Conservation (phyloP, 2,329 filamentous ascomycete genomes). For the Alternaria infectoria region DNA sequence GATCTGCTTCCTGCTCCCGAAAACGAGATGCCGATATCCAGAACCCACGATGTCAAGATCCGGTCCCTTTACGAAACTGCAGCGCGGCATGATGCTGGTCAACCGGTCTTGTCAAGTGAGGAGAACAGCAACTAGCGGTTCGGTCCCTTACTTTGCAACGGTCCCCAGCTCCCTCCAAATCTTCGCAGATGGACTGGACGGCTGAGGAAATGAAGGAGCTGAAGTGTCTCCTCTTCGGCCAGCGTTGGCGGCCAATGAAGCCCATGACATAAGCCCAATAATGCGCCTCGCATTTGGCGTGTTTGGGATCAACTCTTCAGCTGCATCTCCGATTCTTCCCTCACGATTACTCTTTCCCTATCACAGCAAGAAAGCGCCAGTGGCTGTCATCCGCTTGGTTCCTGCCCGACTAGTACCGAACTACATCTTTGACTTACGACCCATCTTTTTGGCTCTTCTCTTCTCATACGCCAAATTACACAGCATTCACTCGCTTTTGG, state of each 20-base stretch:
- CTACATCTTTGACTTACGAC: constrained; percentile 18
- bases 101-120: background rate
- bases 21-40: constrained; percentile 12
- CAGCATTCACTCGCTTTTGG: constrained; percentile 33
- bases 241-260: constrained; percentile 33
- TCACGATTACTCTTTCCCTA: constrained; percentile 24
- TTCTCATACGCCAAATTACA: constrained; percentile 22
- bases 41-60: background rate
- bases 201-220: constrained; percentile 39
- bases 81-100: constrained; percentile 4
- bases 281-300: constrained; percentile 31
- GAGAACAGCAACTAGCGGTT: constrained; percentile 8
- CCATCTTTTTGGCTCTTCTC: constrained; percentile 21
- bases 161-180: constrained; percentile 11
- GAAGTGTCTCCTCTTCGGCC: constrained; percentile 25
- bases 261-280: constrained; percentile 28
- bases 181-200: constrained; percentile 9
- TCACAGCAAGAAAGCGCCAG: constrained; percentile 27
- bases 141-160: constrained; percentile 7
- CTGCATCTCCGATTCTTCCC: constrained; percentile 23
- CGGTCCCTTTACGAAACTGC: constrained; percentile 6
- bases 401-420: constrained; percentile 20
- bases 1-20: constrained; percentile 18
- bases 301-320: constrained; percentile 34
- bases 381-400: constrained; percentile 30